Evolutionary conservation across 2,329 filamentous ascomycete genomes (phyloP).

Genomic region (Cercospora janseana): DNA sequence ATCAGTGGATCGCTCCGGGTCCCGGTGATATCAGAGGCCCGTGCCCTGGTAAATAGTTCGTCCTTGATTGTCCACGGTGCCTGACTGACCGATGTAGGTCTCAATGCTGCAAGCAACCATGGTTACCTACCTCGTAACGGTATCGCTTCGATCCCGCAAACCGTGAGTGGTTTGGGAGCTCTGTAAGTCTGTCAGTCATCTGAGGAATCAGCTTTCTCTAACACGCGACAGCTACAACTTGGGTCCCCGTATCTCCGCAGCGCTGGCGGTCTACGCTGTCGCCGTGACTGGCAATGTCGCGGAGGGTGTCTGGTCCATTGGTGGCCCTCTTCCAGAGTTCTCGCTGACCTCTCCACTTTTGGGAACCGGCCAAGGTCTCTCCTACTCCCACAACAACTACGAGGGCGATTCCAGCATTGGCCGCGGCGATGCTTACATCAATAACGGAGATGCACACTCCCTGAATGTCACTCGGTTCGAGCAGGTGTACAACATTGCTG

Average conservation of each 20-base stretch:
- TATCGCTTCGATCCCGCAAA: conserved; percentile 34
- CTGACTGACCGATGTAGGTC: too few species aligned
- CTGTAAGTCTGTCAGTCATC: too few species aligned
- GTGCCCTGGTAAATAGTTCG: too few species aligned
- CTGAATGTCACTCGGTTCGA: conserved; percentile 30
- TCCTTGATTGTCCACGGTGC: too few species aligned
- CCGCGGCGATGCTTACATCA: conserved; percentile 30
- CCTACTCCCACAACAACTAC: conserved; percentile 37
- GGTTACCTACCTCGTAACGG: conserved; percentile 32
- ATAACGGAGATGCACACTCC: conserved; percentile 32
- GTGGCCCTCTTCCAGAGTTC: conserved; percentile 29
- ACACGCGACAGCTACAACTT: too few species aligned
- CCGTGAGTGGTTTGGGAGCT: conserved; percentile 28
- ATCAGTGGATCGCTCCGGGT: conserved; percentile 19
- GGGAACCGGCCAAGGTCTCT: conserved; percentile 29
- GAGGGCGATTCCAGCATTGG: conserved; percentile 35
- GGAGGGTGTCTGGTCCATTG: conserved; percentile 35
- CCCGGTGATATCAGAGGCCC: conserved; percentile 27
- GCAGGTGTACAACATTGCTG: conserved; percentile 29
- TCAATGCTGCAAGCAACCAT: conserved; percentile 32
- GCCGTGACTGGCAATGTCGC: conserved; percentile 33
- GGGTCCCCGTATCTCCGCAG: conserved; percentile 28
- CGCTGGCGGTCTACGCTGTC: conserved; percentile 37
- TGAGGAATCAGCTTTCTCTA: too few species aligned
- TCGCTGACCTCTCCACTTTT: conserved; percentile 20